These are phyloP conservation scores for Leccinum fibrillosum DNA, from an alignment of 768 basidiomycete genomes.

Conservation along the genomic window DNA sequence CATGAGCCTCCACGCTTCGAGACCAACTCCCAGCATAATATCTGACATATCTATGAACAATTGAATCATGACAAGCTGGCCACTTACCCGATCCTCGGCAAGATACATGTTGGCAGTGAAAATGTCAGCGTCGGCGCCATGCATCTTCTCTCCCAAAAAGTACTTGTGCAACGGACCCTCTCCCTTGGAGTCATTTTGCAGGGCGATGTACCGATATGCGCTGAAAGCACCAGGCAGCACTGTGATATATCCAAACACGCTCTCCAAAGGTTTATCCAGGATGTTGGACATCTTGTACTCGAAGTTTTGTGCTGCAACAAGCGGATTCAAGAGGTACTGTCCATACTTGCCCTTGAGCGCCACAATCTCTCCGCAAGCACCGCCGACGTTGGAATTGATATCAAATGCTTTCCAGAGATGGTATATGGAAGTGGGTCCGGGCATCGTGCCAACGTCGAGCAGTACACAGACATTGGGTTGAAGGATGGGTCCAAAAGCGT, in stretches of 20 bases:
- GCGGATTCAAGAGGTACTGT: conserved; percentile 74
- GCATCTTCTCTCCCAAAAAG: conserved; percentile 96
- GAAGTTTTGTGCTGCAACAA: conserved; percentile 90
- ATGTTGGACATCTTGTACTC: conserved; percentile 96
- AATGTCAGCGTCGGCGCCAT: conserved; percentile 82
- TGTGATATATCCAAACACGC: conserved; percentile 90
- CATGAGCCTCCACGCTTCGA: conserved; percentile 89
- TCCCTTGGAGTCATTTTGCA: conserved; percentile 76
- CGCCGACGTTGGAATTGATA: conserved; percentile 85
- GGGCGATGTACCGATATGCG: conserved; percentile 85
- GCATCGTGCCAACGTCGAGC: conserved; percentile 84
- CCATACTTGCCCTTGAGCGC: conserved; percentile 86
- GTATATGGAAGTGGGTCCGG: conserved; percentile 85
- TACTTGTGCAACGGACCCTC: conserved; percentile 93
- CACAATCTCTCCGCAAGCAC: conserved; percentile 96
- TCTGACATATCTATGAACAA: conserved; percentile 41
- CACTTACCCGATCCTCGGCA: conserved; percentile 76
- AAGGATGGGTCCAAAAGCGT: conserved; percentile 78
- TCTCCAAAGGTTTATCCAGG: conserved; percentile 87
- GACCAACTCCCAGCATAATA: conserved; percentile 96
- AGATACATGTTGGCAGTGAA: conserved; percentile 98
- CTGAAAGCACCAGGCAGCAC: conserved; percentile 93
- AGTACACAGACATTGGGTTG: conserved; percentile 91
- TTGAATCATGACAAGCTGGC: not conserved
- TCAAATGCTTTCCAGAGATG: conserved; percentile 96